Conservation (phyloP, 2,329 filamentous ascomycete genomes). For the Beauveria brongniartii region DNA sequence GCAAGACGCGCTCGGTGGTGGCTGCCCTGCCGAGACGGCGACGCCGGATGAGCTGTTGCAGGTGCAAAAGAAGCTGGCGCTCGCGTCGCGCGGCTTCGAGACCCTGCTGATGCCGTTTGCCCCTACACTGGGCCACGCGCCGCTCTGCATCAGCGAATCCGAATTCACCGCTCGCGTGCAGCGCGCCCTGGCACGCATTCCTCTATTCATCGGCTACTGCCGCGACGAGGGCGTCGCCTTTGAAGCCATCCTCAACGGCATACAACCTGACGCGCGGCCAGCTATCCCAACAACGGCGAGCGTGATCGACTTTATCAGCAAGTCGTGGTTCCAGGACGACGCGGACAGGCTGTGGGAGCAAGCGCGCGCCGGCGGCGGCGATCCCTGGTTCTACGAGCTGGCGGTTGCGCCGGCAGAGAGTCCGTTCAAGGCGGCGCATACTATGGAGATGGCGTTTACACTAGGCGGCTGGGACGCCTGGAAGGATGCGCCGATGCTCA, state of each 20-base stretch:
- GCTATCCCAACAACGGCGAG: not conserved
- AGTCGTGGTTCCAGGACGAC: not conserved
- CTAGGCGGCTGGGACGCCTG: slow-evolving; percentile 14
- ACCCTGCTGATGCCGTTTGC: slow-evolving; percentile 8
- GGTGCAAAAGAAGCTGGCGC: slow-evolving; percentile 9
- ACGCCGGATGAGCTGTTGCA: not conserved
- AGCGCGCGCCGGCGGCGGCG: not conserved
- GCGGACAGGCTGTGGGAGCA: not conserved
- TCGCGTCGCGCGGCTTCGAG: slow-evolving; percentile 1
- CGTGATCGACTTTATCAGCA: not conserved
- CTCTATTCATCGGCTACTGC: slow-evolving; percentile 10
- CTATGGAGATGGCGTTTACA: slow-evolving; percentile 14
- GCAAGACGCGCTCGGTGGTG: not conserved
- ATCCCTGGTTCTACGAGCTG: slow-evolving; percentile 12
- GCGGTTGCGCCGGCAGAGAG: slow-evolving; percentile 7
- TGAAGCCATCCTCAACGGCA: not conserved
- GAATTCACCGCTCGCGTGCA: slow-evolving; percentile 1
- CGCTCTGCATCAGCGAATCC: slow-evolving; percentile 1
- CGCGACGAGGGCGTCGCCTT: slow-evolving; percentile 10
- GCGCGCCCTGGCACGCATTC: not conserved
- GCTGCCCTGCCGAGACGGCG: not conserved
- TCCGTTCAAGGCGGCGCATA: slow-evolving; percentile 12
- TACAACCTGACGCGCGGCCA: not conserved
- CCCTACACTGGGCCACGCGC: slow-evolving; percentile 8
- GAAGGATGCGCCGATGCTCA: slow-evolving; percentile 16